These are phyloP conservation scores for Suillus ampliporus DNA, from an alignment of 768 basidiomycete genomes.

Conservation along the genomic window DNA sequence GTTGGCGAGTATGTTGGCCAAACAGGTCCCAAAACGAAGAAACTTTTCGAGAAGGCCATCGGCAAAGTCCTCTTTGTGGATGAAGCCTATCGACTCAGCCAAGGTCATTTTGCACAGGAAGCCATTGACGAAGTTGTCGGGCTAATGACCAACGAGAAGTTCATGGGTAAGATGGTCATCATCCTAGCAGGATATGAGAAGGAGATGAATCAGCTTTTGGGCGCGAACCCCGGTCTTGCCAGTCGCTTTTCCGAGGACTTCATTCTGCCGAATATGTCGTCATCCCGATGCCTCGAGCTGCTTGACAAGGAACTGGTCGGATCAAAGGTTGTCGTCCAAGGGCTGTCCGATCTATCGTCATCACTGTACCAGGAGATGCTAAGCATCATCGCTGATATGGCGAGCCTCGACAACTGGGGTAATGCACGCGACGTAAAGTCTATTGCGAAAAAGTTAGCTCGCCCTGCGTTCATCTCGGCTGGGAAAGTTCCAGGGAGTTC, in stretches of 20 bases:
- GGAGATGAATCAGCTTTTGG: conserved; percentile 66
- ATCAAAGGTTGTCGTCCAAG: conserved; percentile 43
- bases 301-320: conserved; percentile 53
- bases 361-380: conserved; percentile 43
- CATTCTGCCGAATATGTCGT: conserved; percentile 56
- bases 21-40: conserved; percentile 68
- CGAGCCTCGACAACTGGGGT: conserved; percentile 62
- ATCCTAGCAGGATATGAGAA: conserved; percentile 74
- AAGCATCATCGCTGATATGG: conserved; percentile 45
- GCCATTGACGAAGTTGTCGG: conserved; percentile 75
- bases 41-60: conserved; percentile 65
- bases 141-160: conserved; percentile 61
- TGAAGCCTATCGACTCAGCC: conserved; percentile 68
- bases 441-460: conserved; percentile 53
- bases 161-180: conserved; percentile 63
- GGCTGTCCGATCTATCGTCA: conserved; percentile 40
- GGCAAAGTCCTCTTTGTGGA: conserved; percentile 75
- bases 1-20: conserved; percentile 75
- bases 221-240: conserved; percentile 64
- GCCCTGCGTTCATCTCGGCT: conserved; percentile 41
- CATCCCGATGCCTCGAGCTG: conserved; percentile 54
- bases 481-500: conserved; percentile 21
- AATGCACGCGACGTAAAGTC: conserved; percentile 71
- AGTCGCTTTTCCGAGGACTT: conserved; percentile 73
- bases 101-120: conserved; percentile 70